Base-by-base conservation (phyloP, 2,329 filamentous ascomycete genomes). In the Aspergillus candidus region DNA sequence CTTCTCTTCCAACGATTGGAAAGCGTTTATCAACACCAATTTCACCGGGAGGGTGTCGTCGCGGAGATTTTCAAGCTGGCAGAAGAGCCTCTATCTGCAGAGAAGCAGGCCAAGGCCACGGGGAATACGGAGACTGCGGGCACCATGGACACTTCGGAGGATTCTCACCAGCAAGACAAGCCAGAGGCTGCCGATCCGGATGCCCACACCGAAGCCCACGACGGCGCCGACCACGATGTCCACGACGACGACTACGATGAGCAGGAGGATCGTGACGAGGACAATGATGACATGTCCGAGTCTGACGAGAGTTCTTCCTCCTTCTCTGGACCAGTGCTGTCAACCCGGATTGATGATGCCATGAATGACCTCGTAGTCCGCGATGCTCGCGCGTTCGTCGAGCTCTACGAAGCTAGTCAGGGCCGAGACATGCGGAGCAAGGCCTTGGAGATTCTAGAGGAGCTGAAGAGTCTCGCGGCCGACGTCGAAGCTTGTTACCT, bases 21-120 rank as follows among this genome's bases (percentile, higher is more conserved):
- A 50, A 77, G 83, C 15, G 86, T 97, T 27, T 98, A 98, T 61
- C 83, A 88, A 18, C 94, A 96, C 58, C 94, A 98, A 57, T 91
- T 98, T 55, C 94, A 98, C 61, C 86, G 93, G 0, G 94, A 98
- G 69, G 93, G 93, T 31, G 93, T 98, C 35, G 90, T 97, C 55
- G 77, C 85, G 2, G 91, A 98, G 63, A 94, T 98, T 40, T 77
- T 82, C 27, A 91, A 89, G 60, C 73, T 98, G 29, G 84, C 88
- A 1, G 75, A 75, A 43, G 60, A 58, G 17, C 50, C 58, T 4
- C 49, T 67, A 7, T 61, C 64, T 2, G 50, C 47, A 4, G 59
- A 61, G 27, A 55, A 56, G 36, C 47, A 55, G 14, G 38, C 3
- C 11, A 51, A 48, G 40, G 27, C 18, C 1, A 15, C 44, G 1